Evolutionary conservation across 768 basidiomycete genomes (phyloP), one percentile per base, ranked within the genome.

Genomic region (Trichaptum fuscoviolaceum): DNA sequence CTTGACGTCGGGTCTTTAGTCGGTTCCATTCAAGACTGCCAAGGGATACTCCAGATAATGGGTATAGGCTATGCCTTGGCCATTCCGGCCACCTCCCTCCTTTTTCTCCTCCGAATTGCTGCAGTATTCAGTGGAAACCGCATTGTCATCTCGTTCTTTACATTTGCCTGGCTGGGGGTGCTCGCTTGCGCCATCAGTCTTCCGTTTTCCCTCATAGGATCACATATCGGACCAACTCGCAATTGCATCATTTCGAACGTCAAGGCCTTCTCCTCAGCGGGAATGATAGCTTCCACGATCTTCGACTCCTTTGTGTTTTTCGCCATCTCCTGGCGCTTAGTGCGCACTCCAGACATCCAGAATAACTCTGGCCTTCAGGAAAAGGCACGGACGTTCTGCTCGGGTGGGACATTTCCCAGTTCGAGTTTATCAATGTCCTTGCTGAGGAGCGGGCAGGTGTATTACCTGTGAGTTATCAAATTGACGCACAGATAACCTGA

Each of bases 61-160:
- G 58, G 58, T 7, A 30, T 30, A 23, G n/a, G 58, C n/a, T 60
- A 23, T 60, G 58, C 20, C 58, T 7, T 60, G 27, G 58, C 58
- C n/a, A 20, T 61, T 65, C 69, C 74, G 6, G 69, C 72, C 2
- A 78, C 78, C 0, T 75, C 75, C 0, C 71, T 77, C 58, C 75
- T 80, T 58, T 79, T 81, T 67, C 76, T 80, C 70, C 73, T 77
- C 62, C 75, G 80, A 9, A 72, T 77, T 23, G 73, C 76, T 57
- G 80, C 77, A 1, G 71, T 80, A 7, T 79, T 75, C 68, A 62
- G 71, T 36, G 30, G 69, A 9, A 70, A 74, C 35, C 65, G 42
- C 35, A 26, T 67, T 25, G 62, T 77, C 61, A 35, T 71, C 17
- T 36, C 66, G 25, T 23, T 73, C n/a, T 75, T 79, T 65, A 74